Percentiles rank a stretch among this genome's conserved stretches.
Evolutionary conservation across 768 basidiomycete genomes (phyloP).

Genomic region (Leccinellum albellum): DNA sequence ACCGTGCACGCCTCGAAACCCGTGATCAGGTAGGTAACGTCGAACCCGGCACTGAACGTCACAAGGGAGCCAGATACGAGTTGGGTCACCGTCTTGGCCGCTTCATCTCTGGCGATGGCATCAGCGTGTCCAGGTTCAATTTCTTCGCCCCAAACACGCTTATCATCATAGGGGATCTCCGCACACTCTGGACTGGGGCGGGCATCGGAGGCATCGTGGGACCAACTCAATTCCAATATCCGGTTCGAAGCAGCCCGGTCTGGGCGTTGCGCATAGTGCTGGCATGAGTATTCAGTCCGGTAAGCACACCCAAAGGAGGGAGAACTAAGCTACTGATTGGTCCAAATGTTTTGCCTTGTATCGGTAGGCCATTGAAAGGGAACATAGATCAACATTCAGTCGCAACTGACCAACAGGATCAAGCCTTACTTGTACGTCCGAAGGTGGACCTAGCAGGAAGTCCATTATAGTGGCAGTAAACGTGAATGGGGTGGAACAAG

Average conservation of each 20-base stretch:
- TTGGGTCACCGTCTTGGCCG: slow-evolving; percentile 38
- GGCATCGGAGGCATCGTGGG: slow-evolving; percentile 11
- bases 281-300: background rate
- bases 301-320: background rate
- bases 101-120: slow-evolving; percentile 34
- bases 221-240: background rate
- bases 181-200: slow-evolving; percentile 21
- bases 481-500: background rate
- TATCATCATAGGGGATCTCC: slow-evolving; percentile 14
- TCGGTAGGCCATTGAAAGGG: background rate
- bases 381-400: background rate
- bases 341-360: background rate
- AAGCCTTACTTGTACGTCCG: slow-evolving; percentile 3
- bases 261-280: background rate
- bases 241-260: background rate
- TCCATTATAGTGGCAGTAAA: too few relatives aligned
- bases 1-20: slow-evolving; percentile 53
- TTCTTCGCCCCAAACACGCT: background rate
- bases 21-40: slow-evolving; percentile 41
- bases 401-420: background rate
- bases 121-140: slow-evolving; percentile 1
- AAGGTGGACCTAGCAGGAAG: background rate
- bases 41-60: slow-evolving; percentile 47
- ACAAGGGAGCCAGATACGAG: slow-evolving; percentile 47
- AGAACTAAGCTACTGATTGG: background rate